Base-by-base conservation (phyloP, 495 filamentous ascomycete species). In the Penicillium daleae region DNA sequence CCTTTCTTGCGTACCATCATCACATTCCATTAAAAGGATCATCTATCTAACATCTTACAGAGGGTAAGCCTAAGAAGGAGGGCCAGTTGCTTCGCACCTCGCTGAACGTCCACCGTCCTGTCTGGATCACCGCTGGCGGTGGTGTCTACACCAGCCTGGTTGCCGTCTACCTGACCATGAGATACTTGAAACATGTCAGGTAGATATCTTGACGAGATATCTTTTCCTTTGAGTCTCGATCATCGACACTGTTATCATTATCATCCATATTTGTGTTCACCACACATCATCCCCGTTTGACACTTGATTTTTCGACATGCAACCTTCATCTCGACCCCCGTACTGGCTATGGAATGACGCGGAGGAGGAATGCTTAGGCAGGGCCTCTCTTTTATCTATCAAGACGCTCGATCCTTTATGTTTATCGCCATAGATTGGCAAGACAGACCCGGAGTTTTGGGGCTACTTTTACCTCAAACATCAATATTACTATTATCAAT, bases 111-210 rank as follows among this genome's bases (percentile, higher is more conserved):
- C 78, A 81, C 51, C 70, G 72, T 56, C 78, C 78, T 2, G 78
- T 81, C 52, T 81, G 78, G 78, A 37, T 78, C 19, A 70, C 77
- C 5, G 78, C 74, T 8, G 71, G 56, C 1, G 77, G 74, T 17
- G 78, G 70, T 37, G 66, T 71, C 8, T 81, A 81, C 61, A 81
- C 78, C 21, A 76, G 71, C 6, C 62, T 70, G 59, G 73, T 67
- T 0, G 78, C 77, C 3, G 74, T 76, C 21, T 77, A 74, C 56
- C 67, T 81, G 19, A 77, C 78, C 0, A 73, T 80, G 65, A 71
- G 66, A 31, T 76, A 75, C 46, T 57, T 81, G 63, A 74, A 72
- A 32, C 76, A 63, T 4, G 50, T 75, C 37, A 54, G 65, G 32
- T 64, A 64, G 19, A 56, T 21, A 19, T 4, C 13, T 42, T 3